These are phyloP conservation scores for Tylopilus rubrobrunneus DNA, from an alignment of 768 basidiomycete genomes.

Conservation along the genomic window DNA sequence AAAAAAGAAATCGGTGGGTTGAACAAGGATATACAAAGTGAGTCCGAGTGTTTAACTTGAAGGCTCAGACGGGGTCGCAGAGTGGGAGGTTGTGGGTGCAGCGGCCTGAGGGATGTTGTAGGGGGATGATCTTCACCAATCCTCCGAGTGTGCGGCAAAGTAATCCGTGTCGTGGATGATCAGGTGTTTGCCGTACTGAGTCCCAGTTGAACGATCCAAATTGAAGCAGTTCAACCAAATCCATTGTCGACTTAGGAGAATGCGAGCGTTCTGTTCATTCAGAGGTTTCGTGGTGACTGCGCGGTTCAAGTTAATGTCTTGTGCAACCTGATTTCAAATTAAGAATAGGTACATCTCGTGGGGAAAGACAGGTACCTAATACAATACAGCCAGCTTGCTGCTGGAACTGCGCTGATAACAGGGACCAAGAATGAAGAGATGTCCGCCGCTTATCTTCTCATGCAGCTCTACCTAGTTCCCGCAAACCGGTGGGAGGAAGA, in stretches of 20 bases:
- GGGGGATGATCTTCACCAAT: conserved; percentile 67
- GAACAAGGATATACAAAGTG: too few species aligned
- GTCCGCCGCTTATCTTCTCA: conserved; percentile 76
- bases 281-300: conserved; percentile 68
- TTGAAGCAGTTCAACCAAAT: conserved; percentile 91
- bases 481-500: conserved; percentile 85
- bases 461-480: conserved; percentile 75
- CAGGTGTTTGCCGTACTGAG: conserved; percentile 84
- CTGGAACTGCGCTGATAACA: conserved; percentile 70
- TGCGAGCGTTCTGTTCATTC: conserved; percentile 78
- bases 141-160: conserved; percentile 62
- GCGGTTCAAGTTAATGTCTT: conserved; percentile 84
- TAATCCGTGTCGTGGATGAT: conserved; percentile 78
- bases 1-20: too few species aligned
- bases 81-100: too few species aligned
- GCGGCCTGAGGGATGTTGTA: too few species aligned
- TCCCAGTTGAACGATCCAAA: conserved; percentile 83
- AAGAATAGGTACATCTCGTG: not conserved
- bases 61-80: too few species aligned
- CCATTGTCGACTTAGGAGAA: conserved; percentile 85
- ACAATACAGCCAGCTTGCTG: conserved; percentile 72
- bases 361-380: conserved; percentile 49
- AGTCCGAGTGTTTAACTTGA: too few species aligned
- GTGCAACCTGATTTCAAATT: conserved; percentile 56
- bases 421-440: conserved; percentile 83